Evolutionary conservation across 305 asterid genomes (phyloP).

Genomic region (Striga hermonthica): DNA sequence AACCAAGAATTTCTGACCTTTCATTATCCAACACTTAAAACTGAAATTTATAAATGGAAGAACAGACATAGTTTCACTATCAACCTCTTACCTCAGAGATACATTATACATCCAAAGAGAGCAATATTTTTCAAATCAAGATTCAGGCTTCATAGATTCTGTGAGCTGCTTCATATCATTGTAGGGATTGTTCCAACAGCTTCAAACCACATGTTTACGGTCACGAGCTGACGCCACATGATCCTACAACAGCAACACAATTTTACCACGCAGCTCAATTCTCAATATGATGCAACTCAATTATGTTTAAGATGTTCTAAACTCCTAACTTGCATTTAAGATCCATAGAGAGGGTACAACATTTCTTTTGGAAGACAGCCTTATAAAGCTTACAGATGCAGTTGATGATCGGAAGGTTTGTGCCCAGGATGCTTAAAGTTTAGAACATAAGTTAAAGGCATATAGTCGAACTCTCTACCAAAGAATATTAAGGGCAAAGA

Average conservation of each 20-base stretch:
- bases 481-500: slow-evolving; percentile 20
- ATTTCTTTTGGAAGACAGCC: slow-evolving; percentile 18
- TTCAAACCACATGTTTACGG: slow-evolving; percentile 61
- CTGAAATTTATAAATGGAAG: too few relatives aligned
- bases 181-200: too few relatives aligned
- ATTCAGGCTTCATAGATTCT: too few relatives aligned
- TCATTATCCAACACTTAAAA: too few relatives aligned
- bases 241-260: slow-evolving; percentile 55
- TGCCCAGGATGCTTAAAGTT: background rate
- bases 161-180: too few relatives aligned
- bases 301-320: background rate
- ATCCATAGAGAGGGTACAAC: slow-evolving; percentile 8
- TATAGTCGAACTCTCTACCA: slow-evolving; percentile 16
- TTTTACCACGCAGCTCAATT: slow-evolving; percentile 6
- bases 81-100: too few relatives aligned
- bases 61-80: too few relatives aligned
- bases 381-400: slow-evolving; percentile 11
- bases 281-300: slow-evolving; percentile 12
- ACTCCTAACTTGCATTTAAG: background rate
- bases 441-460: slow-evolving; percentile 1
- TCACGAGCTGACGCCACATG: slow-evolving; percentile 93
- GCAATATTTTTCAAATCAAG: too few relatives aligned
- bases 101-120: too few relatives aligned
- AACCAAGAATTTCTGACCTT: too few relatives aligned
- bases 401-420: background rate